A percentile compares a stretch with the other conserved stretches of the same genome.
These are phyloP conservation scores for Neonectria ditissima DNA, from an alignment of 2,329 filamentous ascomycete species.

Conservation along the genomic window DNA sequence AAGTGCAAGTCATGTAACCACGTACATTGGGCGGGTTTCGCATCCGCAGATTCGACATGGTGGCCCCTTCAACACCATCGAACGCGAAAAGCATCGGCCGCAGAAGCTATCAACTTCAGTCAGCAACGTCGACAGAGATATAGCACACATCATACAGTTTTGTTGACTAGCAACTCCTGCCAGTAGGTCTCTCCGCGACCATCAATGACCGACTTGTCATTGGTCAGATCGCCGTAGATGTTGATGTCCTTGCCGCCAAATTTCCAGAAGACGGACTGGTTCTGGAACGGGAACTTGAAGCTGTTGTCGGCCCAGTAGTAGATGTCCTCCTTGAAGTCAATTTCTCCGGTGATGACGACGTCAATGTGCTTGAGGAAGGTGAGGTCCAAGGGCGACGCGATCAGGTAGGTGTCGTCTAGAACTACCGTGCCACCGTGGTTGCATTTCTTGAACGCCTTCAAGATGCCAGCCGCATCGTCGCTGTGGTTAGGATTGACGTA, in stretches of 20 bases:
- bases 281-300: conserved; percentile 75
- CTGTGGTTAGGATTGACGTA: conserved; percentile 34
- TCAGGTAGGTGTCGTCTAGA: conserved; percentile 69
- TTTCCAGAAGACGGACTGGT: conserved; percentile 61
- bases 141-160: conserved; percentile 43
- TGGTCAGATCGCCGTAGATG: conserved; percentile 74
- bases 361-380: conserved; percentile 74
- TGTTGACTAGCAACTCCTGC: conserved; percentile 37
- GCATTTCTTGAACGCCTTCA: conserved; percentile 54
- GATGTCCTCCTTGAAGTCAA: conserved; percentile 74
- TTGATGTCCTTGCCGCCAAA: conserved; percentile 60
- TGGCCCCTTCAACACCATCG: conserved; percentile 58
- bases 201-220: conserved; percentile 74
- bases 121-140: conserved; percentile 69
- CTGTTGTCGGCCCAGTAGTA: conserved; percentile 75
- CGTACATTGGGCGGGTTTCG: conserved; percentile 62
- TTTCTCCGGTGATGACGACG: conserved; percentile 65
- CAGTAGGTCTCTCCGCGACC: conserved; percentile 43
- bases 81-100: conserved; percentile 40
- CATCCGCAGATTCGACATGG: conserved; percentile 70
- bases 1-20: too few species aligned
- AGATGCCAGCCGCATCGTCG: conserved; percentile 36
- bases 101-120: conserved; percentile 25
- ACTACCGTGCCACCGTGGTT: conserved; percentile 73
- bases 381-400: conserved; percentile 73